Evolutionary conservation across 768 basidiomycete species (phyloP).

Genomic region (Lepiota brunneoincarnata): DNA sequence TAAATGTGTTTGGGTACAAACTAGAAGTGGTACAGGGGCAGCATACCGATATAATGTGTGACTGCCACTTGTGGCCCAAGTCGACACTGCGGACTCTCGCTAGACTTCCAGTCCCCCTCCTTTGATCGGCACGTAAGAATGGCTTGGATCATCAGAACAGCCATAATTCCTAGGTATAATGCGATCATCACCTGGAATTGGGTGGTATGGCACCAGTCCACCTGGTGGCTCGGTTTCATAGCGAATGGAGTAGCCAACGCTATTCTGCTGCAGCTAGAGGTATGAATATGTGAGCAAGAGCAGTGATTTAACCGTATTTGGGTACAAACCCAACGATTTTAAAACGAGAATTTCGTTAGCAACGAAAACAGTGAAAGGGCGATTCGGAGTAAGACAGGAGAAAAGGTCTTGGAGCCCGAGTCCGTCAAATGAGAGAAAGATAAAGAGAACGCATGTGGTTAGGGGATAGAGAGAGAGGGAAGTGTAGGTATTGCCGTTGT

Average conservation of each 20-base stretch:
- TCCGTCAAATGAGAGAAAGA: too few species aligned
- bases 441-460: neutral
- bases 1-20: too few species aligned
- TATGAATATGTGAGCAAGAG: too few species aligned
- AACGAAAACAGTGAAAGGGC: too few species aligned
- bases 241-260: neutral
- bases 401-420: too few species aligned
- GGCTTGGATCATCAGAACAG: neutral
- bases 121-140: neutral
- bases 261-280: neutral
- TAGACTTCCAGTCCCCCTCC: neutral
- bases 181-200: neutral
- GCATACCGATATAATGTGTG: neutral
- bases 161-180: neutral
- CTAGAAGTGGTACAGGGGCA: too few species aligned
- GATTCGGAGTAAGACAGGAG: too few species aligned
- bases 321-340: neutral
- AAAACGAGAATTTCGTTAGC: too few species aligned
- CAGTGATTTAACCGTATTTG: neutral
- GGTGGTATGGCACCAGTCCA: neutral
- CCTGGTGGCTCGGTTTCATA: neutral
- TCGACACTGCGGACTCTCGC: neutral
- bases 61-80: neutral
- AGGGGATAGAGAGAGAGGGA: too few species aligned
- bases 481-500: too few species aligned